phyloP scores from a whole-genome alignment of 2,329 filamentous ascomycete species.

The Trichoderma atrobrunneum region DNA sequence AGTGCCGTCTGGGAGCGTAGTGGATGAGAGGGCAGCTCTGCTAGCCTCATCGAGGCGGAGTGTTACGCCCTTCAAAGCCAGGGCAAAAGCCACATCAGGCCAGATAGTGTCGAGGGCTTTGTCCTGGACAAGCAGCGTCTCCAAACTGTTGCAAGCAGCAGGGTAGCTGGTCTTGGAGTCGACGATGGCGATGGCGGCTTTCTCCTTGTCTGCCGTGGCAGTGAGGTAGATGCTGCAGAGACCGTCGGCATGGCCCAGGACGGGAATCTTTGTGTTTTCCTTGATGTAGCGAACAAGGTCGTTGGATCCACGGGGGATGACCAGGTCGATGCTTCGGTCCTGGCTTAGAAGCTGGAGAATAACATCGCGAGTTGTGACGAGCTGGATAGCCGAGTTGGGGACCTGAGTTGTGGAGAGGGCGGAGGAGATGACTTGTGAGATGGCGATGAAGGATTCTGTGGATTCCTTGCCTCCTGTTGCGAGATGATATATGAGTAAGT shows the following conservation, averaged over 20 bases:
- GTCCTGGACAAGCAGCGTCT: constrained; percentile 84
- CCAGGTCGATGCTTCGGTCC: constrained; percentile 87
- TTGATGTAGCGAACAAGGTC: constrained; percentile 90
- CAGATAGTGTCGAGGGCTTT: constrained; percentile 64
- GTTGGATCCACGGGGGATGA: constrained; percentile 88
- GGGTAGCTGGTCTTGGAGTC: constrained; percentile 95
- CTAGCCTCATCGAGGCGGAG: constrained; percentile 74
- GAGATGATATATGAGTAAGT: neutral
- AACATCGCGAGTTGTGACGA: constrained; percentile 88
- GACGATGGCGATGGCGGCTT: constrained; percentile 73
- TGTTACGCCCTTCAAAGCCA: constrained; percentile 73
- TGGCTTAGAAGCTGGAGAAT: constrained; percentile 84
- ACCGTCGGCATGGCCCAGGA: constrained; percentile 93
- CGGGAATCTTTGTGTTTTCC: constrained; percentile 85
- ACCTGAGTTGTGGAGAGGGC: constrained; percentile 72
- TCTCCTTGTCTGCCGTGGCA: constrained; percentile 66
- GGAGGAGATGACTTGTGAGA: constrained; percentile 77
- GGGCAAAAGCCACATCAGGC: constrained; percentile 67
- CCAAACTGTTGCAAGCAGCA: constrained; percentile 91
- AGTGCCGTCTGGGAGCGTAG: constrained; percentile 43
- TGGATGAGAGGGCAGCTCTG: constrained; percentile 58
- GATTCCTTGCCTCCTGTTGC: constrained; percentile 84
- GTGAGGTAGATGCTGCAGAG: constrained; percentile 87
- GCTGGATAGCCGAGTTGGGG: constrained; percentile 83
- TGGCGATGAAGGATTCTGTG: constrained; percentile 89